A percentile compares a stretch with the other conserved stretches of the same genome.
phyloP scores from a whole-genome alignment of 2,329 filamentous ascomycete species.

The Whalleya microplaca region DNA sequence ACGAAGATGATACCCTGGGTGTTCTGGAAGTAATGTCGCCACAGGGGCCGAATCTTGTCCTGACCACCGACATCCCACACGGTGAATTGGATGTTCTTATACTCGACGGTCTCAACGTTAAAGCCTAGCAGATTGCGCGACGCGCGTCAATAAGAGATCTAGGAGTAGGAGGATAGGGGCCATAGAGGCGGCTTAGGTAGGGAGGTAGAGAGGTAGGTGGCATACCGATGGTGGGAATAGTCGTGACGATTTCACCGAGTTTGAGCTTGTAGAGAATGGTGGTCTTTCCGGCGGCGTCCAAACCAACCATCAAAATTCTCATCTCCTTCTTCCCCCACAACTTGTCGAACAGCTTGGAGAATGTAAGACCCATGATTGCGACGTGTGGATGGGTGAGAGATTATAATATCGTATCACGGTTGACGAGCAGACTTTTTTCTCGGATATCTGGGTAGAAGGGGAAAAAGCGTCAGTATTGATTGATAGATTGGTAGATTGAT shows the following conservation, averaged over 20 bases:
- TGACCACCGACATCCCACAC: constrained; percentile 99
- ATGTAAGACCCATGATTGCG: constrained; percentile 94
- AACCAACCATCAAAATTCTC: constrained; percentile 99
- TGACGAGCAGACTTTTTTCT: constrained; percentile 11
- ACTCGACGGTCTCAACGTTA: constrained; percentile 99
- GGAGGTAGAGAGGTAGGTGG: too few species aligned
- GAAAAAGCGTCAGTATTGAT: constrained; percentile 22
- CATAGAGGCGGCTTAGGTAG: too few species aligned
- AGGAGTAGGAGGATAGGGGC: background rate
- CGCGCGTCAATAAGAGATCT: constrained; percentile 25
- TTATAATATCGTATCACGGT: constrained; percentile 33
- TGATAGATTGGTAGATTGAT: too few species aligned
- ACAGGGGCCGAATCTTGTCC: constrained; percentile 99
- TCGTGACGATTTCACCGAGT: constrained; percentile 98
- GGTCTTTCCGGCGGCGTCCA: constrained; percentile 99
- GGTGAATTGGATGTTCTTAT: constrained; percentile 99
- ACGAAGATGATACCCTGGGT: constrained; percentile 99
- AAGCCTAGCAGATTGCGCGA: constrained; percentile 66
- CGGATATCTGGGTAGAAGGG: constrained; percentile 18
- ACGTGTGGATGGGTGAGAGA: constrained; percentile 46
- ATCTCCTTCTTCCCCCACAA: constrained; percentile 99
- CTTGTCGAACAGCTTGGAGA: constrained; percentile 95
- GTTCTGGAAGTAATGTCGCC: constrained; percentile 99
- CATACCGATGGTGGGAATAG: constrained; percentile 96
- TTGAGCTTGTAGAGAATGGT: constrained; percentile 99